Conservation (phyloP, 83 land plant genomes). For the Thuja plicata region DNA sequence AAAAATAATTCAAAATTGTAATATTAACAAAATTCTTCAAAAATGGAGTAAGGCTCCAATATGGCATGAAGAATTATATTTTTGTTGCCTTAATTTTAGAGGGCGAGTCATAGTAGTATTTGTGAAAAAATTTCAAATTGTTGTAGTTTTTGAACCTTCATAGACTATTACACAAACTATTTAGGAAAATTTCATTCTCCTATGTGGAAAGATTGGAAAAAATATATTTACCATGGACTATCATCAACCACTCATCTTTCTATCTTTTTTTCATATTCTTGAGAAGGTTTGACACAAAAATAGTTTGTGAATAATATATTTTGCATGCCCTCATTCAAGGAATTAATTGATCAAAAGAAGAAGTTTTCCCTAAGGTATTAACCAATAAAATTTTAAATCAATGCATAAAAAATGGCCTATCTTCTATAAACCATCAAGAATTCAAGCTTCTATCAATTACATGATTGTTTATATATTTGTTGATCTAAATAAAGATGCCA, state of each 20-base stretch:
- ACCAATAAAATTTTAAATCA: too few relatives aligned
- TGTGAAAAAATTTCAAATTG: conserved; percentile 62
- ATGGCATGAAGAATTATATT: conserved; percentile 68
- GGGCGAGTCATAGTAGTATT: conserved; percentile 66
- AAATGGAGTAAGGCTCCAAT: conserved; percentile 58
- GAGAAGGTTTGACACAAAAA: conserved; percentile 44
- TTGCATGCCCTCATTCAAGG: background rate
- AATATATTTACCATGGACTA: conserved; percentile 27
- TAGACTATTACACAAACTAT: conserved; percentile 28
- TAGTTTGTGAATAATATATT: conserved; percentile 44
- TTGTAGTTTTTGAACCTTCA: conserved; percentile 43
- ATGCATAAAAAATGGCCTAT: too few relatives aligned
- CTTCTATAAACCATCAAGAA: too few relatives aligned
- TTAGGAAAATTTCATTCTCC: conserved; percentile 41
- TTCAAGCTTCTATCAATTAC: too few relatives aligned
- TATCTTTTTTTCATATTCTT: conserved; percentile 25
- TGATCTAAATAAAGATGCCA: background rate
- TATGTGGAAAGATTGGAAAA: conserved; percentile 23
- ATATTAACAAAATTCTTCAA: too few relatives aligned
- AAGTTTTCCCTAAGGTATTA: too few relatives aligned
- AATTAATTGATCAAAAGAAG: background rate
- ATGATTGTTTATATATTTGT: too few relatives aligned
- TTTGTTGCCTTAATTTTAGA: conserved; percentile 65
- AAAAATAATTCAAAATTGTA: too few relatives aligned
- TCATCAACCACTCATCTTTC: conserved; percentile 15